These are phyloP conservation scores for Claviceps quebecensis DNA, from an alignment of 2,329 filamentous ascomycete genomes.

Conservation along the genomic window DNA sequence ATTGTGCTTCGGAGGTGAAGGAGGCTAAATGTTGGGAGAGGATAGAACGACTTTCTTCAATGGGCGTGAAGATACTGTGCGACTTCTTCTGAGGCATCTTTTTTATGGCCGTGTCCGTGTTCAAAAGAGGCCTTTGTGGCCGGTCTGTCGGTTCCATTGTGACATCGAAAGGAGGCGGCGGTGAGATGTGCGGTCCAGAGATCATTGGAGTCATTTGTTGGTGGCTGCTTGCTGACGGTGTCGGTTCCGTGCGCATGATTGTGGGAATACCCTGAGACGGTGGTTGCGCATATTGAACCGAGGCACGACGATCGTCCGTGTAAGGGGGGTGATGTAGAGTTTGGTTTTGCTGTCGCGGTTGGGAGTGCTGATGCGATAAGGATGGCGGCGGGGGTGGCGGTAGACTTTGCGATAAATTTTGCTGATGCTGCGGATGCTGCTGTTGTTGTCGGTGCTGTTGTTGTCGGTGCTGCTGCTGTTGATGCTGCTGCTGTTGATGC, in stretches of 20 bases:
- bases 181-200: slow-evolving; percentile 33
- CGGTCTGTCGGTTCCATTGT: slow-evolving; percentile 35
- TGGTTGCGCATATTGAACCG: slow-evolving; percentile 52
- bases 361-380: neutral
- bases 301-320: slow-evolving; percentile 61
- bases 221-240: slow-evolving; percentile 42
- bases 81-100: slow-evolving; percentile 63
- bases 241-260: slow-evolving; percentile 38
- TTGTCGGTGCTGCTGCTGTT: no score
- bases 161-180: slow-evolving; percentile 33
- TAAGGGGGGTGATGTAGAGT: slow-evolving; percentile 46
- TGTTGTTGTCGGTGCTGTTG: no score
- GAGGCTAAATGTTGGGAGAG: slow-evolving; percentile 69
- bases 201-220: slow-evolving; percentile 25
- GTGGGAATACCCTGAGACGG: slow-evolving; percentile 33
- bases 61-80: slow-evolving; percentile 92
- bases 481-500: no score
- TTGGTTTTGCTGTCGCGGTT: neutral
- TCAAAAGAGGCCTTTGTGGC: slow-evolving; percentile 31
- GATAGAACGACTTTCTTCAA: slow-evolving; percentile 83
- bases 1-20: slow-evolving; percentile 42
- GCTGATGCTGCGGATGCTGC: no score
- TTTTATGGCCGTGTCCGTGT: slow-evolving; percentile 39
- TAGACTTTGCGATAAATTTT: no score
- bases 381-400: no score